Percentiles rank a stretch among this genome's conserved stretches.
phyloP scores from a whole-genome alignment of 139 green algal species.

The Tetraselmis striata region DNA sequence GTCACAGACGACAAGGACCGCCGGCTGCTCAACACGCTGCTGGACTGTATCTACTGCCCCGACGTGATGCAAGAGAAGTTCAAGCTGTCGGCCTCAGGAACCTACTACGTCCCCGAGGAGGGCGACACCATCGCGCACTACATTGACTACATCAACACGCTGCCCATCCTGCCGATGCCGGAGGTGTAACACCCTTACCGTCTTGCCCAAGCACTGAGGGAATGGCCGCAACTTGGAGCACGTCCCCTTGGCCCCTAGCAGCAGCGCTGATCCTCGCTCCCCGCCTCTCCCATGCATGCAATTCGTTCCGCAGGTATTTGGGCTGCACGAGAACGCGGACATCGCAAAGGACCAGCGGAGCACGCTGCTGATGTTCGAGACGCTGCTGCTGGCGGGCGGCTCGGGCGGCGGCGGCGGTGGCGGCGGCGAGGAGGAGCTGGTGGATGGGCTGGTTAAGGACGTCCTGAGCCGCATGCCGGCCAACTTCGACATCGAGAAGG shows the following conservation, averaged over 20 bases:
- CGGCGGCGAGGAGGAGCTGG: constrained; percentile 22
- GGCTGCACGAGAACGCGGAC: constrained; percentile 70
- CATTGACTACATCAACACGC: constrained; percentile 60
- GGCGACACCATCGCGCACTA: constrained; percentile 45
- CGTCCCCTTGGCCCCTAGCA: too few species aligned
- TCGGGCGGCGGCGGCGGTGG: neutral
- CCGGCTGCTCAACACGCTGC: constrained; percentile 25
- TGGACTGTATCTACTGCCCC: constrained; percentile 7
- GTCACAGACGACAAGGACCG: constrained; percentile 45
- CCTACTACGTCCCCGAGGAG: constrained; percentile 44
- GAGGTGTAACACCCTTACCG: too few species aligned
- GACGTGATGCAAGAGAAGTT: constrained; percentile 39
- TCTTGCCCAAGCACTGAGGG: too few species aligned
- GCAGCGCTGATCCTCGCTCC: too few species aligned
- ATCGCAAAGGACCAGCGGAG: constrained; percentile 64
- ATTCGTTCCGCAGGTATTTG: constrained; percentile 34
- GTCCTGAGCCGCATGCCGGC: constrained; percentile 27
- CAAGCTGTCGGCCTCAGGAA: constrained; percentile 42
- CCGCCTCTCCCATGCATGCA: too few species aligned
- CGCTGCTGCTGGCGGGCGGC: constrained; percentile 25
- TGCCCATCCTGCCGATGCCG: constrained; percentile 49
- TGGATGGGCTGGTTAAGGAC: constrained; percentile 34
- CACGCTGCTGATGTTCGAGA: constrained; percentile 22
- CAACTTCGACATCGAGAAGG: constrained; percentile 49
- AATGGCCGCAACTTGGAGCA: too few species aligned